Evolutionary conservation across 1,139 yeast species (phyloP), one percentile per base, ranked within the genome.

Genomic region (Casaregolazyma lundiana): DNA sequence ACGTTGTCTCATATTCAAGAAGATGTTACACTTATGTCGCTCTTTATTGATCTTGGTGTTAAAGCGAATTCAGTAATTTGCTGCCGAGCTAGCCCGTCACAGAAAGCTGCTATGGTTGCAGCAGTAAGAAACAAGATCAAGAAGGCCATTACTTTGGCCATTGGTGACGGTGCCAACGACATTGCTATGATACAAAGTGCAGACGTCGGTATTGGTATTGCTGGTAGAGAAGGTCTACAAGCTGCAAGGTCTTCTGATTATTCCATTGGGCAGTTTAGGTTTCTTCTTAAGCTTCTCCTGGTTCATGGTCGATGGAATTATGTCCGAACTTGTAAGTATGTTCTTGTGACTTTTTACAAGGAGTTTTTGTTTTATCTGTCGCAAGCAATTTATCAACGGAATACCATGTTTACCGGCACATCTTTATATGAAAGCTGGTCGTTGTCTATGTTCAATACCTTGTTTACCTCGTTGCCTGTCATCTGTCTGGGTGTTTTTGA

Each of bases 101-200:
- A 92, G 64, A 92, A 92, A 67, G 96, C 97, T 0, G 73, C 78
- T 35, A 83, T 94, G 87, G 97, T 92, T 1, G 68, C 78, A 32
- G 76, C 83, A 19, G 88, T 94, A 13, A 75, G 97, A 45, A 70
- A 73, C 22, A 69, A 84, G 52, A 77, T 83, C 54, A 80, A 74
- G 45, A 69, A 71, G 6, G 73, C 86, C 22, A 96, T 92, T 5
- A 88, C 97, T 0, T 72, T 94, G 51, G 98, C 98, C 0, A 87
- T 94, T 61, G 99, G 98, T n/a, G 99, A 92, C 68, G 99, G 99
- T 57, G 98, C 99, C 1, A 92, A 92, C 62, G 99, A 92, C 65
- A 89, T 92, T 64, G 97, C 98, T 2, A 92, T 92, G 99, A 92
- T 92, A 53, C 97, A 92, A 68, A 85, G 95, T 61, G 99, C 98